Conservation (phyloP, 192 early-diverging fungal species). For the Mortierella hygrophila region DNA sequence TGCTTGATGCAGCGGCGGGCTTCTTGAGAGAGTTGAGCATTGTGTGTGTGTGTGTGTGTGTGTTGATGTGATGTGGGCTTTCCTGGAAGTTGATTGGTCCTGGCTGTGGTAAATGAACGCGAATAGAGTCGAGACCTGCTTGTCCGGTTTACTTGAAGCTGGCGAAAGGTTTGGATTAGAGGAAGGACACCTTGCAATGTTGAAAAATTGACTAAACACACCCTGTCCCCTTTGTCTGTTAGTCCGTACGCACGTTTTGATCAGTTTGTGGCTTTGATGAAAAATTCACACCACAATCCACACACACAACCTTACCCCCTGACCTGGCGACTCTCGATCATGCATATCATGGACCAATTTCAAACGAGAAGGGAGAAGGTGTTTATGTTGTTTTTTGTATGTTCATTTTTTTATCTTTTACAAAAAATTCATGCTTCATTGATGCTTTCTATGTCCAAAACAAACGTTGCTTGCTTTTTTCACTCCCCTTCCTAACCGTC, state of each 20-base stretch:
- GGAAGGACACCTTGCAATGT: too few species aligned
- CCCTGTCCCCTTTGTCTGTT: too few species aligned
- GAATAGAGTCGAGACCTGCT: background rate
- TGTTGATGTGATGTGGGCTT: background rate
- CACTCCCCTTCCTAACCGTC: background rate
- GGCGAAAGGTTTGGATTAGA: too few species aligned
- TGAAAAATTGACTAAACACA: too few species aligned
- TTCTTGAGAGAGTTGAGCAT: slow-evolving; percentile 50
- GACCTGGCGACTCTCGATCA: too few species aligned
- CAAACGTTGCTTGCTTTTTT: background rate
- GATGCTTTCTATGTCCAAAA: background rate
- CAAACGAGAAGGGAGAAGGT: background rate
- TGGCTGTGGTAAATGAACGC: background rate
- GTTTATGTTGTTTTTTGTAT: slow-evolving; percentile 1
- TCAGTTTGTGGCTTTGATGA: too few species aligned
- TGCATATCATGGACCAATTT: background rate
- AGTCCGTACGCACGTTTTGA: too few species aligned
- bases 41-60: slow-evolving; percentile 6
- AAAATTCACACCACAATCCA: too few species aligned
- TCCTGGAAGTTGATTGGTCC: background rate
- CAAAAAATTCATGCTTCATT: slow-evolving; percentile 3
- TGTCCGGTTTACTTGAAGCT: background rate
- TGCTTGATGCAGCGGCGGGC: slow-evolving; percentile 24
- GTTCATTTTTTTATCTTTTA: slow-evolving; percentile 4
- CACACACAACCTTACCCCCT: too few species aligned